Base-by-base conservation (phyloP, 108 stramenopile species). In the Hondaea fermentalgiana region DNA sequence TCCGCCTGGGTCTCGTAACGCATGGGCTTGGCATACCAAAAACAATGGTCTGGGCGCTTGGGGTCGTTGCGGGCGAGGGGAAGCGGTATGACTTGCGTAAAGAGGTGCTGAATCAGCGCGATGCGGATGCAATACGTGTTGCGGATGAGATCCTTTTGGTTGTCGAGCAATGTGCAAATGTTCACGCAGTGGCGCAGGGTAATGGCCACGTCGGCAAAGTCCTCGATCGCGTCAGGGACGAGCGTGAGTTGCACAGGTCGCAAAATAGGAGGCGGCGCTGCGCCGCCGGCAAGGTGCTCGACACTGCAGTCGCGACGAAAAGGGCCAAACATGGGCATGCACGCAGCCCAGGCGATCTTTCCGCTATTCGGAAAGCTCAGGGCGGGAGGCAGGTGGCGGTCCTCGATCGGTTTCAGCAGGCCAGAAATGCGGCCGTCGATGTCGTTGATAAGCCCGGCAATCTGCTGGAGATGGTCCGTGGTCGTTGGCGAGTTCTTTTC, bases 81-180 rank as follows among this genome's bases (percentile, higher is more conserved):
- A 93, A 98, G 95, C n/a, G 99, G 99, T 5, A 99, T 91, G 72
- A 97, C 95, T 6, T 95, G 93, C 5, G 97, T 97, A 87, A 98
- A 90, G 5, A 98, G 96, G 91, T 99, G 96, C 90, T 98, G 96
- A 14, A 98, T 95, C 21, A 98, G 97, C 47, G 97, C 96, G n/a
- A 96, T 95, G 17, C 97, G 97, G 90, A 98, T 96, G 45, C 97
- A 96, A 12, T 97, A 96, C 4, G 98, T 96, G 91, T 98, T 98
- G 93, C 97, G 97, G 60, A 99, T 95, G 88, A 98, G 90, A 16
- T 95, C 93, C 72, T 97, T 90, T 91, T 99, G 99, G 72, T 99
- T 98, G 0, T 97, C 94, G 60, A 99, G 92, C 59, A 99, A 89
- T 89, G 96, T 97, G 89, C 98, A 98, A 5, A 97, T 95, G 91